Evolutionary conservation across 2,329 filamentous ascomycete genomes (phyloP), one percentile per base, ranked within the genome.

Genomic region (Aspergillus sp.): DNA sequence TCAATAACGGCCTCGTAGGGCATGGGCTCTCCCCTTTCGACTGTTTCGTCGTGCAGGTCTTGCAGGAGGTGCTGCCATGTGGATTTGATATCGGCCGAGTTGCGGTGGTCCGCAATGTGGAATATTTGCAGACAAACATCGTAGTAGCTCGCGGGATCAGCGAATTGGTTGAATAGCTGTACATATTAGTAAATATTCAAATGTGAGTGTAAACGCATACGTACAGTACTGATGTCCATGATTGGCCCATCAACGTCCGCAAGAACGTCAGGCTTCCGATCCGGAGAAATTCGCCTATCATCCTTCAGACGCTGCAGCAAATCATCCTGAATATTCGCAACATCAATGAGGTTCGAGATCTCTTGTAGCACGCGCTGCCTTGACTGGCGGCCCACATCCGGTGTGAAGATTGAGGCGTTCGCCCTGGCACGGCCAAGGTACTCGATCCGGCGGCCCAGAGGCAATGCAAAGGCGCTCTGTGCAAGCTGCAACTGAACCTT

Each of bases 301-400:
- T 78, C 78, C 62, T 78, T 82, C 45, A 98, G 73, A 41, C 88
- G 80, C 63, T 90, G 85, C 20, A 97, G 69, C 38, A 97, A 71
- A 59, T 98, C 93, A 62, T 95, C 88, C 66, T 98, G 93, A 46
- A 98, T 93, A 61, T 93, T 91, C 12, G 90, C 91, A 44, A 97
- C 82, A 59, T 98, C 93, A 7, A 98, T 81, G 41, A 94, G 76
- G 56, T 93, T 90, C 2, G 84, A 84, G 20, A 96, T 86, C 53
- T 89, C 84, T 59, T 95, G 88, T 48, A 91, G 81, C 23, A 97
- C 76, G 50, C 90, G 79, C 66, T 96, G 93, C 64, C 93, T 86
- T 51, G 85, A 81, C 61, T 91, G 87, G 44, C 88, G 80, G 55
- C 84, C 82, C 54, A 94, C 78, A 22, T 88, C 87, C 5, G 81